A percentile compares a stretch with the other conserved stretches of the same genome.
These are phyloP conservation scores for Streptanthus diversifolius DNA, from an alignment of 345 rosid genomes.

Conservation along the genomic window DNA sequence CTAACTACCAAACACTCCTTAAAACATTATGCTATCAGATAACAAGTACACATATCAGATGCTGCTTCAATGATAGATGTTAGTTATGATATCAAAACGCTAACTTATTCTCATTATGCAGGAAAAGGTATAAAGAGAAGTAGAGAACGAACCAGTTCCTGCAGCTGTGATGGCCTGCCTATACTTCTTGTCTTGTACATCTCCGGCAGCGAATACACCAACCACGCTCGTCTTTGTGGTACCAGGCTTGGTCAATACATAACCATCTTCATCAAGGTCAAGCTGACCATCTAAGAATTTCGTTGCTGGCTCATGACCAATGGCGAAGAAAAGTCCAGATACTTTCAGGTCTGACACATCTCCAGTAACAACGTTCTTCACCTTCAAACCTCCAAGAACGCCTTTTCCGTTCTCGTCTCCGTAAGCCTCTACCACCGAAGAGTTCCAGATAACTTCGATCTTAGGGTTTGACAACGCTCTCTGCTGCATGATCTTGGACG, in stretches of 20 bases:
- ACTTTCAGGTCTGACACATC: constrained; percentile 68
- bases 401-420: constrained; percentile 46
- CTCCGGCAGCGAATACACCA: constrained; percentile 92
- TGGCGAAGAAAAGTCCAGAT: constrained; percentile 84
- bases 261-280: constrained; percentile 75
- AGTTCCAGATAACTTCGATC: constrained; percentile 79
- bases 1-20: not conserved
- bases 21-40: not conserved
- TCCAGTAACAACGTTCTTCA: constrained; percentile 66
- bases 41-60: not conserved
- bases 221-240: constrained; percentile 68
- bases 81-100: not conserved
- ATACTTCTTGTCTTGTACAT: constrained; percentile 97
- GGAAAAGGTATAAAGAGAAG: not conserved
- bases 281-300: constrained; percentile 79
- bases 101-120: not conserved
- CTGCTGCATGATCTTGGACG: constrained; percentile 89
- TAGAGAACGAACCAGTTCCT: constrained; percentile 58
- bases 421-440: constrained; percentile 65
- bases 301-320: constrained; percentile 95
- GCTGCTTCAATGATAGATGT: not conserved
- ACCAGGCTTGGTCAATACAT: constrained; percentile 69
- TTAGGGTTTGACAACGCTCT: constrained; percentile 67
- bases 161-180: constrained; percentile 97
- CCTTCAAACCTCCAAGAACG: constrained; percentile 63